Evolutionary conservation across 2,329 filamentous ascomycete genomes (phyloP).

Genomic region (Fusarium ramigenum): DNA sequence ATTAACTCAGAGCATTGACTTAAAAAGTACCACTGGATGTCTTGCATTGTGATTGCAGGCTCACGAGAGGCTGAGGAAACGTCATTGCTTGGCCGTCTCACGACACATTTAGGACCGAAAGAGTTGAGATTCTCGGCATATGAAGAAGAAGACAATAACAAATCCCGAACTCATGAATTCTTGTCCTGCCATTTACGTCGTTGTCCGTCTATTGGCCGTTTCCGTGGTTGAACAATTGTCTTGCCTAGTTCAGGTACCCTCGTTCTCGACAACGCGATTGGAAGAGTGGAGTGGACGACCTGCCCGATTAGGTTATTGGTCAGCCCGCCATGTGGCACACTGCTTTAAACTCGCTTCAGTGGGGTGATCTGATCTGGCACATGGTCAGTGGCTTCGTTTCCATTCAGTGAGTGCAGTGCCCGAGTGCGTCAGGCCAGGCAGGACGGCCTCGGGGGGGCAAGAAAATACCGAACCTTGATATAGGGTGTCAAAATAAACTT

Average conservation of each 20-base stretch:
- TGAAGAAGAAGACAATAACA: neutral
- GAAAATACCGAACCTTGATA: no score
- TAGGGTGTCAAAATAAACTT: no score
- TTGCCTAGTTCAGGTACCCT: conserved; percentile 14
- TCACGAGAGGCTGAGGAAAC: neutral
- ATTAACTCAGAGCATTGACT: neutral
- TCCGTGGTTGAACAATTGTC: conserved; percentile 16
- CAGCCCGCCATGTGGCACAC: conserved; percentile 16
- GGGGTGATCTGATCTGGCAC: conserved; percentile 20
- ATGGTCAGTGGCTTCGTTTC: conserved; percentile 8
- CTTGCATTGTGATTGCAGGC: neutral
- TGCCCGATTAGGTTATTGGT: conserved; percentile 24
- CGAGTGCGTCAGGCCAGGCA: conserved; percentile 1
- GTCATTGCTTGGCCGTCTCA: neutral
- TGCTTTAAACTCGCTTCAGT: conserved; percentile 21
- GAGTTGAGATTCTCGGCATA: neutral
- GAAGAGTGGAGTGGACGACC: conserved; percentile 6
- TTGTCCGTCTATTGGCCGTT: neutral
- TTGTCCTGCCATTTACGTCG: conserved; percentile 17
- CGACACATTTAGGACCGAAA: neutral
- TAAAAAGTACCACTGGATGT: neutral
- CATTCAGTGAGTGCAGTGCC: neutral
- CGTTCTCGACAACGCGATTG: conserved; percentile 24
- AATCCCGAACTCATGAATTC: neutral
- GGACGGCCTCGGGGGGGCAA: no score